Evolutionary conservation across 2,329 filamentous ascomycete genomes (phyloP), one percentile per base, ranked within the genome.

Genomic region (Didymella exigua): DNA sequence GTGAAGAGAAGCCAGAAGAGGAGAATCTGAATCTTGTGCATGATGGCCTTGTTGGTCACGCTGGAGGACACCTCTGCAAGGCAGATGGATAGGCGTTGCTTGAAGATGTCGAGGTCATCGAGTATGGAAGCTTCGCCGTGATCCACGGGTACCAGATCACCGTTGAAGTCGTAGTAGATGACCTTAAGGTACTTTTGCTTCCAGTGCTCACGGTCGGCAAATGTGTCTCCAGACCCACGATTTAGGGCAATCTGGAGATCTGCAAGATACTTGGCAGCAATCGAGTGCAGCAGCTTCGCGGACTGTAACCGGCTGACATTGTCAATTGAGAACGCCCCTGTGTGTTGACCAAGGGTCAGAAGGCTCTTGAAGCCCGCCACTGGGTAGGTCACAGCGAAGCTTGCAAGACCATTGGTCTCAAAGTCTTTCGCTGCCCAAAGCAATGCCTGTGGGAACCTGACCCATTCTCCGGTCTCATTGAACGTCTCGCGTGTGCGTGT

Each of bases 1-100:
- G 54, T 56, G 56, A 63, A 71, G 26, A 72, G 42, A 16, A 71
- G 68, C 70, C 71, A 74, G 60, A 72, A 74, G n/a, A 67, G 42
- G 29, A 72, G 46, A n/a, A 70, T 23, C 40, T 74, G 71, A 5
- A 70, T 42, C 30, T 69, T 68, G 41, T 31, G 46, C 52, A 67
- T 63, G 11, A 63, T 29, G 9, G 26, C 2, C 5, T 19, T 41
- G 26, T 23, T n/a, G 26, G 10, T 24, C 24, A 21, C 8, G 8
- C 11, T 14, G 18, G 44, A 8, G 5, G 31, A 29, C 3, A 29
- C 23, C 1, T 36, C n/a, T 23, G 23, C 24, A 1, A 62, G 45
- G n/a, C 54, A 62, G 6, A 19, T 29, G 5, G 56, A 54, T 9
- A 66, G 52, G 10, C 58, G 60, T 19, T 37, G 21, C 11, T 38